phyloP scores from a whole-genome alignment of 352 stramenopile species.

The Globisporangium cylindrosporum region DNA sequence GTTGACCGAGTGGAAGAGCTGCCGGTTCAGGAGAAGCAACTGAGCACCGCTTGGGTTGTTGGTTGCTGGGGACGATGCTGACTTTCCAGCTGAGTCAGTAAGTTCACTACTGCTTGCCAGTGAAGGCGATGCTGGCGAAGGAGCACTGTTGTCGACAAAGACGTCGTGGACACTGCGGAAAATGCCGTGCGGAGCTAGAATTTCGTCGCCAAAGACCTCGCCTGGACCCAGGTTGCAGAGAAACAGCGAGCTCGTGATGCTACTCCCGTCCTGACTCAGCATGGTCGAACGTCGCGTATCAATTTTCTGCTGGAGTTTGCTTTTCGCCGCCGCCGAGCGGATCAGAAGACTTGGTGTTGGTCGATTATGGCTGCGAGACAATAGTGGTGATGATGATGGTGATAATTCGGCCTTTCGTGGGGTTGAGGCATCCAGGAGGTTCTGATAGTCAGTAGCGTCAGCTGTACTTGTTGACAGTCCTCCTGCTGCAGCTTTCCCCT shows the following conservation, averaged over 20 bases:
- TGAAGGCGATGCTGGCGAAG: neutral
- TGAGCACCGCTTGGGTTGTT: slow-evolving; percentile 14
- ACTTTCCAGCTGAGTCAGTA: neutral
- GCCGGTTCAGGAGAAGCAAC: slow-evolving; percentile 40
- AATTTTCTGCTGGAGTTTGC: slow-evolving; percentile 18
- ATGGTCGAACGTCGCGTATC: neutral
- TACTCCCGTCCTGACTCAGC: neutral
- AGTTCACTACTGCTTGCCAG: neutral
- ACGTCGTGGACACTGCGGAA: slow-evolving; percentile 39
- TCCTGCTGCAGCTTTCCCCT: neutral
- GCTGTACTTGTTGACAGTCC: neutral
- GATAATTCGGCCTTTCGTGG: neutral
- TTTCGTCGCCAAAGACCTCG: slow-evolving; percentile 56
- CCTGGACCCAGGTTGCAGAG: slow-evolving; percentile 39
- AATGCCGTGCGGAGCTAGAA: slow-evolving; percentile 28
- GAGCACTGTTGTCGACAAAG: slow-evolving; percentile 22
- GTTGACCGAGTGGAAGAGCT: slow-evolving; percentile 30
- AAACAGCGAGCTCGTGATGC: slow-evolving; percentile 19
- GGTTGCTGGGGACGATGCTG: too few relatives aligned
- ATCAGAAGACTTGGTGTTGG: slow-evolving; percentile 10
- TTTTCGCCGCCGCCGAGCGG: slow-evolving; percentile 14
- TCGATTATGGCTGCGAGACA: neutral
- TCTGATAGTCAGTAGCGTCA: neutral
- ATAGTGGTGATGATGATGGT: slow-evolving; percentile 8
- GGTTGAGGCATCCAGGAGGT: neutral